phyloP scores from a whole-genome alignment of 208 protist genomes.

The Trypanosoma melophagium region DNA sequence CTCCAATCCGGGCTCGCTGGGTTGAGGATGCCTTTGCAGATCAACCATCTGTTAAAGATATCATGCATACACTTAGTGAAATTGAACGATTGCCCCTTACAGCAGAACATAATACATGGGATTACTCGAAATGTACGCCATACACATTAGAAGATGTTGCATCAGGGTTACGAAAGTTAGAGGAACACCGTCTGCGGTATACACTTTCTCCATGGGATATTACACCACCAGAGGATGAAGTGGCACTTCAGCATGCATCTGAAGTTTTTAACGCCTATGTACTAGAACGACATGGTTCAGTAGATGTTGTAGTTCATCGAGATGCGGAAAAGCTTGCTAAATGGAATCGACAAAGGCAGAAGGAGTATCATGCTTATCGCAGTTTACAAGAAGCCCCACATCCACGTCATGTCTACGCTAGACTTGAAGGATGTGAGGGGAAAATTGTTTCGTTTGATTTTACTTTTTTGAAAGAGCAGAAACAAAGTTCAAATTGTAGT shows the following conservation, averaged over 20 bases:
- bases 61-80: conserved; percentile 65
- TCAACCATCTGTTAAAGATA: conserved; percentile 76
- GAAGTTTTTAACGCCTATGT: conserved; percentile 86
- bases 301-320: conserved; percentile 56
- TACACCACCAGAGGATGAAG: conserved; percentile 71
- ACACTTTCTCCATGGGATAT: conserved; percentile 82
- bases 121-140: conserved; percentile 49
- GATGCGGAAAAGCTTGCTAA: conserved; percentile 55
- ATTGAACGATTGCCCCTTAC: conserved; percentile 78
- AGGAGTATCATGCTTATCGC: conserved; percentile 72
- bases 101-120: conserved; percentile 64
- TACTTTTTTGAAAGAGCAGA: conserved; percentile 35
- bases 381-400: conserved; percentile 53
- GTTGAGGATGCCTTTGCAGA: conserved; percentile 91
- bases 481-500: not conserved
- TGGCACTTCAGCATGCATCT: conserved; percentile 66
- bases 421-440: conserved; percentile 86
- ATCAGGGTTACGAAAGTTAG: conserved; percentile 58
- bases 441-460: conserved; percentile 86
- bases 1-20: conserved; percentile 79
- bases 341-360: conserved; percentile 74
- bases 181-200: conserved; percentile 64
- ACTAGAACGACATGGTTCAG: conserved; percentile 59
- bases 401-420: conserved; percentile 77
- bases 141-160: conserved; percentile 74